These are phyloP conservation scores for Phialophora macrospora DNA, from an alignment of 2,329 filamentous ascomycete genomes.

Conservation along the genomic window DNA sequence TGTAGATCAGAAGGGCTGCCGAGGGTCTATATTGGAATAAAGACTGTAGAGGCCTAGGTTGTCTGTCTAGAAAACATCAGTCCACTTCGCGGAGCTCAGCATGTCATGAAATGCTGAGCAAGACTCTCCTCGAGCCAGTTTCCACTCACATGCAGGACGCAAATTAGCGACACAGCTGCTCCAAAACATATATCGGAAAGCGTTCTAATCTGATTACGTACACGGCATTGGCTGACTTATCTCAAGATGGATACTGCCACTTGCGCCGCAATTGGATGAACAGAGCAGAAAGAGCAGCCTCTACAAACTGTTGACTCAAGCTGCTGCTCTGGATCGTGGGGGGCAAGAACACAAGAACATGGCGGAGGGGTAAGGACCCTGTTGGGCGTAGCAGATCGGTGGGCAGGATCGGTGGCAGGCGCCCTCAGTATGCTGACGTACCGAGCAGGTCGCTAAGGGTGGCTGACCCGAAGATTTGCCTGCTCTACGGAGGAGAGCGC, in stretches of 20 bases:
- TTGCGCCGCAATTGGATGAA: conserved; percentile 19
- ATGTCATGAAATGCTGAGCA: conserved; percentile 2
- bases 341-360: not conserved
- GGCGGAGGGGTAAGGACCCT: not conserved
- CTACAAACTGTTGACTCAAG: conserved; percentile 1
- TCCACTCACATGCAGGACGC: conserved; percentile 25
- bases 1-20: not conserved
- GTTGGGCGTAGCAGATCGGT: too few species aligned
- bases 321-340: conserved; percentile 1
- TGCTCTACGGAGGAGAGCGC: not conserved
- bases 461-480: conserved; percentile 4
- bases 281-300: not conserved
- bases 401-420: too few species aligned
- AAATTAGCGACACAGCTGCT: conserved; percentile 9
- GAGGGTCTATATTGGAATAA: conserved; percentile 5
- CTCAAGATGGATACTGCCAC: conserved; percentile 8
- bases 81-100: not conserved
- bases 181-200: conserved; percentile 25
- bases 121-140: not conserved
- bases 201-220: conserved; percentile 30
- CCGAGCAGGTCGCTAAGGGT: not conserved
- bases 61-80: conserved; percentile 22
- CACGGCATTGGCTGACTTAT: conserved; percentile 31
- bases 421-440: not conserved
- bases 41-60: not conserved